Conservation (phyloP, 306 rosid genomes). For the Casuarina equisetifolia region DNA sequence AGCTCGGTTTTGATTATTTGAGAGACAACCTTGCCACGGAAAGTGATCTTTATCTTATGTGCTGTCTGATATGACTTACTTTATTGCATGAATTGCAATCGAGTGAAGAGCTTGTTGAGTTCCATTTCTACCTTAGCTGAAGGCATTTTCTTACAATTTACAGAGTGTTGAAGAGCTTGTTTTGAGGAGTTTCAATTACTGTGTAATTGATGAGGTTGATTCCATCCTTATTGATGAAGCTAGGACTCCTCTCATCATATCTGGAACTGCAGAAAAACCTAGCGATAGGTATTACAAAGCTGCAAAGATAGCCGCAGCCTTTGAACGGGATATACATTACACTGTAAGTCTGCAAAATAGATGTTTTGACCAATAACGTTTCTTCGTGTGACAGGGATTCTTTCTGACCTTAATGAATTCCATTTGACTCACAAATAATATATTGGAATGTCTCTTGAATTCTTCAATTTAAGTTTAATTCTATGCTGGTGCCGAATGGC, state of each 20-base stretch:
- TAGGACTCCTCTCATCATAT: conserved; percentile 95
- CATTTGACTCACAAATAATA: background rate
- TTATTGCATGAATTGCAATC: conserved; percentile 19
- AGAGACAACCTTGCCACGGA: conserved; percentile 99
- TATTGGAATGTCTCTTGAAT: background rate
- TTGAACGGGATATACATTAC: conserved; percentile 86
- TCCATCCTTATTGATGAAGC: conserved; percentile 99
- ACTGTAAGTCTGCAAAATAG: conserved; percentile 55
- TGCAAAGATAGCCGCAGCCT: conserved; percentile 91
- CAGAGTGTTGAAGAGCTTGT: conserved; percentile 98
- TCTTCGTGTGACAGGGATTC: background rate
- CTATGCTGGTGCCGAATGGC: background rate
- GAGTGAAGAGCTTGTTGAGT: conserved; percentile 29
- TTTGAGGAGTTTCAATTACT: conserved; percentile 79
- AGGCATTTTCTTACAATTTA: conserved; percentile 36
- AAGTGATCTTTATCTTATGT: conserved; percentile 76
- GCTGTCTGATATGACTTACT: conserved; percentile 29
- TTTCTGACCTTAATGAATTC: background rate
- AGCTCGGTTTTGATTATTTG: conserved; percentile 97
- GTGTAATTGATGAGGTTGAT: conserved; percentile 97
- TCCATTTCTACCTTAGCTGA: conserved; percentile 21
- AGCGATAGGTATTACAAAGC: conserved; percentile 88
- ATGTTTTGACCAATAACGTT: background rate
- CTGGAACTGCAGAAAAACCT: conserved; percentile 96
- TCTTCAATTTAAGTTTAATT: background rate